These are phyloP conservation scores for Botryobasidium botryosum DNA, from an alignment of 768 basidiomycete species.

Conservation along the genomic window DNA sequence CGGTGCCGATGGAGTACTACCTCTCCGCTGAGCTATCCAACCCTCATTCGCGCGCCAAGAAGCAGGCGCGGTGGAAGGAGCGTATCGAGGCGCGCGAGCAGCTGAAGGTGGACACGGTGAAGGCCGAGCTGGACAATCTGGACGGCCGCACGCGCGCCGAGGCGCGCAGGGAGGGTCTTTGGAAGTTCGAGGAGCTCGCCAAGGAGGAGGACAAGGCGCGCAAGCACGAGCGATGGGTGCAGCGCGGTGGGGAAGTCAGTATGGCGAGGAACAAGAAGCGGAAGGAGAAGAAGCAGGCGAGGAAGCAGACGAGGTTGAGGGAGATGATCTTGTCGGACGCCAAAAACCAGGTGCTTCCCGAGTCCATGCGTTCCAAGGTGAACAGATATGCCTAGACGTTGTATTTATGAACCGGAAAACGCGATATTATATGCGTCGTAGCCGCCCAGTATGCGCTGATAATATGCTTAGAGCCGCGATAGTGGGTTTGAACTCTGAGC, in stretches of 20 bases:
- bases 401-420: not conserved
- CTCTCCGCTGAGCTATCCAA: slow-evolving; percentile 58
- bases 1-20: slow-evolving; percentile 46
- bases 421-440: not conserved
- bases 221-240: slow-evolving; percentile 39
- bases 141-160: slow-evolving; percentile 44
- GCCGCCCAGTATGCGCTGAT: no score
- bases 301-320: slow-evolving; percentile 33
- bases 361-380: not conserved
- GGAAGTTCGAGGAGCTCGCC: slow-evolving; percentile 49
- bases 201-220: slow-evolving; percentile 40
- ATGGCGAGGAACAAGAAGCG: slow-evolving; percentile 12
- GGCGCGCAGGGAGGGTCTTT: slow-evolving; percentile 56
- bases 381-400: not conserved
- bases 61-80: slow-evolving; percentile 56
- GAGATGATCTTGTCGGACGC: slow-evolving; percentile 36
- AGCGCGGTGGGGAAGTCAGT: slow-evolving; percentile 10
- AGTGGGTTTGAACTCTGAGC: no score
- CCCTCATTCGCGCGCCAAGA: slow-evolving; percentile 70
- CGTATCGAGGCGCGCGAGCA: slow-evolving; percentile 20
- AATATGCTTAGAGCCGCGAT: no score
- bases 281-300: slow-evolving; percentile 15
- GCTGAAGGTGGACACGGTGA: slow-evolving; percentile 36
- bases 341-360: slow-evolving; percentile 43
- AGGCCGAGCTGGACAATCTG: slow-evolving; percentile 29